phyloP scores from a whole-genome alignment of 495 filamentous ascomycete species.

The Daldinia loculata region DNA sequence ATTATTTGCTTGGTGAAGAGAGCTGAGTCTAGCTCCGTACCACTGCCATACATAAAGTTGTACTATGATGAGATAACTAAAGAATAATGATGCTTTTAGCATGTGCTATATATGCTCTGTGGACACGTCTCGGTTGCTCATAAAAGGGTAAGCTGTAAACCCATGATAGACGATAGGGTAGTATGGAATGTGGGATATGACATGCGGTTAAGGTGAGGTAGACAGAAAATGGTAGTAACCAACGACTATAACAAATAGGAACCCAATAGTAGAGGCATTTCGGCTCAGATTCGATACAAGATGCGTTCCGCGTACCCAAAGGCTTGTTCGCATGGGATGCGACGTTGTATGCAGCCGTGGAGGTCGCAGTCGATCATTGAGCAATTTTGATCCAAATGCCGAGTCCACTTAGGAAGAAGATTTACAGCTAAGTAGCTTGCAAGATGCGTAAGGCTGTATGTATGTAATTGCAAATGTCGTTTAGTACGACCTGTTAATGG shows the following conservation, averaged over 20 bases:
- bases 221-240: slow-evolving; percentile 6
- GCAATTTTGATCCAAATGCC: slow-evolving; percentile 42
- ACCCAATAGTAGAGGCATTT: slow-evolving; percentile 27
- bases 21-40: background rate
- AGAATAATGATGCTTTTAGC: background rate
- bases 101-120: background rate
- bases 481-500: slow-evolving; percentile 1
- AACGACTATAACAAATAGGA: background rate
- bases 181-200: background rate
- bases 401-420: slow-evolving; percentile 36
- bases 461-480: background rate
- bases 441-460: slow-evolving; percentile 24
- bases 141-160: background rate
- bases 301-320: slow-evolving; percentile 49
- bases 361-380: slow-evolving; percentile 44
- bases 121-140: background rate
- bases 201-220: background rate
- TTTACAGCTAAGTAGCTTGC: slow-evolving; percentile 7
- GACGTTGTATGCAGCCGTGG: slow-evolving; percentile 45
- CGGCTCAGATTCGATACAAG: slow-evolving; percentile 46
- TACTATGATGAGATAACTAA: slow-evolving; percentile 19
- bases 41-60: slow-evolving; percentile 5
- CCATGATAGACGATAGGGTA: slow-evolving; percentile 3
- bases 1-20: background rate
- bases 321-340: slow-evolving; percentile 44